These are phyloP conservation scores for Canariomyces notabilis DNA, from an alignment of 2,329 filamentous ascomycete species.

Conservation along the genomic window DNA sequence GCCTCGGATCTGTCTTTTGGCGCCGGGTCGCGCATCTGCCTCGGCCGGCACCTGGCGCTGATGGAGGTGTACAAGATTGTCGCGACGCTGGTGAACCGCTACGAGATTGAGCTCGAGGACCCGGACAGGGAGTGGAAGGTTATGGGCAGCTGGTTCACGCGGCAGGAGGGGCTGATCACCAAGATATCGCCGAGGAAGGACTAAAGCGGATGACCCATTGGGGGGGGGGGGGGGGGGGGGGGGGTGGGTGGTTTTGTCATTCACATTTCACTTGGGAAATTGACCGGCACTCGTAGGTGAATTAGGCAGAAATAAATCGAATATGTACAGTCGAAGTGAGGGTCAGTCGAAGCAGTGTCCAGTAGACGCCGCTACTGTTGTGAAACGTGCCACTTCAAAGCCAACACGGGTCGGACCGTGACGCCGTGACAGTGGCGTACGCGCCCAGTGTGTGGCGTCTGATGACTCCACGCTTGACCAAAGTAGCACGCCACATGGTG, in stretches of 20 bases:
- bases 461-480: too few relatives aligned
- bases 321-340: too few relatives aligned
- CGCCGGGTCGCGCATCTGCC: conserved; percentile 31
- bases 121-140: conserved; percentile 14
- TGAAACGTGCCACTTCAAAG: too few relatives aligned
- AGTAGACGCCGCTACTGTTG: too few relatives aligned
- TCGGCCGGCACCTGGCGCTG: conserved; percentile 31
- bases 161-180: conserved; percentile 10
- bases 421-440: too few relatives aligned
- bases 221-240: background rate
- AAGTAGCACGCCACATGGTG: too few relatives aligned
- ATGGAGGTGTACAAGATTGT: conserved; percentile 33
- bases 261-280: too few relatives aligned
- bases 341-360: too few relatives aligned
- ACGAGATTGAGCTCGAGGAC: conserved; percentile 20
- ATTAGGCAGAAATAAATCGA: too few relatives aligned
- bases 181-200: conserved; percentile 1
- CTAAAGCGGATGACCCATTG: background rate
- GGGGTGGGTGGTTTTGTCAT: conserved; percentile 1
- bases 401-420: too few relatives aligned
- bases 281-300: too few relatives aligned
- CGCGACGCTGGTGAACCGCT: conserved; percentile 42
- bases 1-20: conserved; percentile 33
- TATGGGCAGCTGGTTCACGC: conserved; percentile 11
- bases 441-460: too few relatives aligned